Conservation (phyloP, 2,329 filamentous ascomycete species). For the Penicillium thymicola region DNA sequence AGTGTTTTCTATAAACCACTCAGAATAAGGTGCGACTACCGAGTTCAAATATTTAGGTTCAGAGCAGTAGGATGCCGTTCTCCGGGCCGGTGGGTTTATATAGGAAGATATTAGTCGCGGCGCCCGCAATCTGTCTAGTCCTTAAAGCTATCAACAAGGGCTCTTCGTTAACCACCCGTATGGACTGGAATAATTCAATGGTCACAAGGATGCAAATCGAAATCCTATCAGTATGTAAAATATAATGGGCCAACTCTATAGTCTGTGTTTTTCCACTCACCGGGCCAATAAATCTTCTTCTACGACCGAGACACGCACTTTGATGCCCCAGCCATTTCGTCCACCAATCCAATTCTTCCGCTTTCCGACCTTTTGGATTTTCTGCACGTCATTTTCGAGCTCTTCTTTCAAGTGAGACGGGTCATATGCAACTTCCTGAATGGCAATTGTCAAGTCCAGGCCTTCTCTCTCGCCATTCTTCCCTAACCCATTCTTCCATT, state of each 20-base stretch:
- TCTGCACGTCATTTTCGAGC: conserved; percentile 24
- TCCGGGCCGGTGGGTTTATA: too few species aligned
- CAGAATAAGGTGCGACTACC: too few species aligned
- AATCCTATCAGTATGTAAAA: background rate
- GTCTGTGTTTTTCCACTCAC: background rate
- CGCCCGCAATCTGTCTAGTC: too few species aligned
- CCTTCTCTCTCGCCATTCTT: conserved; percentile 33
- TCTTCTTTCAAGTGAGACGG: conserved; percentile 25
- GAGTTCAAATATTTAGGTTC: too few species aligned
- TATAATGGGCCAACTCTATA: background rate
- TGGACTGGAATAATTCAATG: background rate
- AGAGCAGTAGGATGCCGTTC: too few species aligned
- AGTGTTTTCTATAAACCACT: too few species aligned
- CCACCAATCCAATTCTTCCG: conserved; percentile 38
- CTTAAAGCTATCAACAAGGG: too few species aligned
- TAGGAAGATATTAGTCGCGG: too few species aligned
- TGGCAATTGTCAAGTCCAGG: conserved; percentile 24
- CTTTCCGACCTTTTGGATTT: conserved; percentile 36
- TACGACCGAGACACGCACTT: conserved; percentile 18
- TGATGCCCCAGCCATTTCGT: conserved; percentile 28
- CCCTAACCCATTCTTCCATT: conserved; percentile 31
- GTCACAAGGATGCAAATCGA: background rate
- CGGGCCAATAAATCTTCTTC: conserved; percentile 16
- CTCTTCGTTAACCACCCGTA: too few species aligned
- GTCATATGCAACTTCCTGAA: conserved; percentile 25